Conservation (phyloP, 257 asterid genomes). For the Fraxinus cuspidata region DNA sequence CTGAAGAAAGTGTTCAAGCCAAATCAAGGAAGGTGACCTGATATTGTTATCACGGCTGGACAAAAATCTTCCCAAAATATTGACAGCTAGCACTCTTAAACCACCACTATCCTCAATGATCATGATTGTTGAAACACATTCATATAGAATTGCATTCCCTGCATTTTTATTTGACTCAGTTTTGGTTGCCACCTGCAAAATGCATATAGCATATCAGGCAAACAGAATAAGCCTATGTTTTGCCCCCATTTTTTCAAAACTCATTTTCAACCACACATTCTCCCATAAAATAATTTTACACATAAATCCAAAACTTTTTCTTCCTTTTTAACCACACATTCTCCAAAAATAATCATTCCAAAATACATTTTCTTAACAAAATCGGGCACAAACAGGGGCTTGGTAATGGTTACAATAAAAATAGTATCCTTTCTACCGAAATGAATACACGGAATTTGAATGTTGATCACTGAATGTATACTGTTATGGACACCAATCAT, state of each 20-base stretch:
- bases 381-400: no score
- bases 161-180: constrained; percentile 95
- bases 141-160: constrained; percentile 97
- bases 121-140: constrained; percentile 94
- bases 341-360: no score
- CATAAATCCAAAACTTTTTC: no score
- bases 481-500: background rate
- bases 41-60: constrained; percentile 97
- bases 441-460: background rate
- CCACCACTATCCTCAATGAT: constrained; percentile 93
- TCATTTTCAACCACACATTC: no score
- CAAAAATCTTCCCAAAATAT: constrained; percentile 96
- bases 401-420: background rate
- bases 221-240: constrained; percentile 3
- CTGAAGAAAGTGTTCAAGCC: constrained; percentile 20
- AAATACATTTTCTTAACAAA: no score
- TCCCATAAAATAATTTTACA: no score
- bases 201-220: constrained; percentile 16
- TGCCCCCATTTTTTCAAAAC: no score
- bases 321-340: no score
- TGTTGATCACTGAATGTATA: background rate
- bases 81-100: constrained; percentile 89
- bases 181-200: constrained; percentile 90
- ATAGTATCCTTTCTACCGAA: background rate
- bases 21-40: constrained; percentile 50